Evolutionary conservation across 257 asterid genomes (phyloP), one percentile per base, ranked within the genome.

Genomic region (Haberlea rhodopensis): DNA sequence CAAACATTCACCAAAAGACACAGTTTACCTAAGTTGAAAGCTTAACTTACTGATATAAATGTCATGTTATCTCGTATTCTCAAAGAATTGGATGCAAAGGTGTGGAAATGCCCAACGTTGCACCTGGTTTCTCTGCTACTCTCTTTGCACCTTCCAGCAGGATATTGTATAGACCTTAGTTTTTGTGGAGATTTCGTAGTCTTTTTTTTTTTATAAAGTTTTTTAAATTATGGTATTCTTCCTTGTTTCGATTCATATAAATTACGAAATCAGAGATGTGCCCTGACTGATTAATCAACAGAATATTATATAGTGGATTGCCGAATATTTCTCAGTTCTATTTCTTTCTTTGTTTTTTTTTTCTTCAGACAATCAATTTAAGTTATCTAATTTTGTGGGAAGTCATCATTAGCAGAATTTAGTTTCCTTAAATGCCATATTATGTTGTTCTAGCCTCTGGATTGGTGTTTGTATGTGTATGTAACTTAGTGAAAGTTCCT

Each of bases 11-110:
- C 66, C 43, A 58, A 22, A 55, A 22, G 51, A 53, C 37, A 53
- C 62, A 75, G 19, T 60, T 57, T 25, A 57, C 19, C 27, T 37
- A 53, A 57, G 28, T 53, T 32, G 55, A 10, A 37, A 32, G 15
- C 43, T 8, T 9, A 72, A 62, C 27, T 66, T 76, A 22, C 22
- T 65, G 34, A 49, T 62, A 23, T 43, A 25, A 59, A 31, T 67
- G 67, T 62, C 7, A 16, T 43, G 5, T 63, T 37, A 54, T 53
- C 10, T 70, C 22, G 11, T 67, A 24, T 43, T 40, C 60, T 54
- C 52, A 40, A 32, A 29, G 53, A 63, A 62, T 43, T 55, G 15
- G 57, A 49, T 46, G 31, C 46, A 25, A 58, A 28, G 1, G 25
- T 54, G 34, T 28, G 31, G 49, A 51, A 60, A 60, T 65, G 29